A percentile compares a stretch with the other conserved stretches of the same genome.
phyloP scores from a whole-genome alignment of 805 yeast genomes.

The Kodamaea jinghongensis region DNA sequence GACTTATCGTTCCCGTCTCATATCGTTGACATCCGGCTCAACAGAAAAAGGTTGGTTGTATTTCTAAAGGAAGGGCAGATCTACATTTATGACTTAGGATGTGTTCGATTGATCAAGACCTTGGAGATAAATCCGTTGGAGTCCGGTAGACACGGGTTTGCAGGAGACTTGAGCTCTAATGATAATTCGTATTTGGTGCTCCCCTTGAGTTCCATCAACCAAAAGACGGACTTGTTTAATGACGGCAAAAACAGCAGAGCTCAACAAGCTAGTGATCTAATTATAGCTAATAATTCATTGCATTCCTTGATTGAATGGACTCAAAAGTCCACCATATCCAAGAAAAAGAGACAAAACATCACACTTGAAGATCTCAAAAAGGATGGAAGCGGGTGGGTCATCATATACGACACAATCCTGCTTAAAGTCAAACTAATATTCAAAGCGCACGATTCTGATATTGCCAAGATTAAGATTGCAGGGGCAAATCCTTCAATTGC shows the following conservation, averaged over 20 bases:
- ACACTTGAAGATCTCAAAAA: constrained; percentile 28
- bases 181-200: constrained; percentile 34
- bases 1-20: constrained; percentile 83
- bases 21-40: constrained; percentile 70
- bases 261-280: constrained; percentile 15
- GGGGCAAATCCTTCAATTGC: constrained; percentile 30
- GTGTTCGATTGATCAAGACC: constrained; percentile 68
- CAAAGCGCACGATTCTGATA: constrained; percentile 39
- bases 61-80: constrained; percentile 73
- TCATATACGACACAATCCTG: constrained; percentile 38
- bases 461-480: constrained; percentile 32
- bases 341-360: constrained; percentile 11
- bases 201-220: constrained; percentile 29
- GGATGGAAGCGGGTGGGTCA: constrained; percentile 35
- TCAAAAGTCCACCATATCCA: constrained; percentile 15
- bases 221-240: constrained; percentile 32
- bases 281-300: constrained; percentile 13
- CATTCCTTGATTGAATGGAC: constrained; percentile 26
- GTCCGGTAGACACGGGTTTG: constrained; percentile 13
- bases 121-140: constrained; percentile 25
- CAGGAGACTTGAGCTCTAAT: constrained; percentile 37
- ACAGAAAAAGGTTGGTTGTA: constrained; percentile 78
- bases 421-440: constrained; percentile 31
- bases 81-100: constrained; percentile 83
- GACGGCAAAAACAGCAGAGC: constrained; percentile 9